These are phyloP conservation scores for Microcos paniculata DNA, from an alignment of 345 rosid species.

Conservation along the genomic window DNA sequence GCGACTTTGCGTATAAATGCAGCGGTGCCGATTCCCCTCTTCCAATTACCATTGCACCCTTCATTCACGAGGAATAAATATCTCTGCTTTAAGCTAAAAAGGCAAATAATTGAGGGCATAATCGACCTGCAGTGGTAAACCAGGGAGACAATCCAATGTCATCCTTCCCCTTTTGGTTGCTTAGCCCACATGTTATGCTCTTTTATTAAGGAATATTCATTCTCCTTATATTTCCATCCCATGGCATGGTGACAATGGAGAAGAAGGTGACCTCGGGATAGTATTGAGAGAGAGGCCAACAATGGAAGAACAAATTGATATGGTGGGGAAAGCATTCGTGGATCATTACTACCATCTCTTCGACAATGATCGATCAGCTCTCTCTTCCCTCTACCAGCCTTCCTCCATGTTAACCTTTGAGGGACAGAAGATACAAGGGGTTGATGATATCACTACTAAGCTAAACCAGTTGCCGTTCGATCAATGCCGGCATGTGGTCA, in stretches of 20 bases:
- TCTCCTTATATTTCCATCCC: conserved; percentile 13
- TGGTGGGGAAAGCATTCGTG: conserved; percentile 75
- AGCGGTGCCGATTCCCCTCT: conserved; percentile 41
- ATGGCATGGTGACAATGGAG: not conserved
- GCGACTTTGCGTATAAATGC: conserved; percentile 46
- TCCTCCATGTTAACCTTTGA: conserved; percentile 81
- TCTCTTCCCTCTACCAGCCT: conserved; percentile 57
- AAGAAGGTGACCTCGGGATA: not conserved
- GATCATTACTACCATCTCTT: conserved; percentile 74
- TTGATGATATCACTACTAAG: conserved; percentile 53
- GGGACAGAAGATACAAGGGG: conserved; percentile 62
- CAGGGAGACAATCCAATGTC: conserved; percentile 14
- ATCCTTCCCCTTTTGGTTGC: not conserved
- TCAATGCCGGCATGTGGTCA: conserved; percentile 57
- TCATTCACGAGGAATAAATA: not conserved
- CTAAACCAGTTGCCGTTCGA: conserved; percentile 69
- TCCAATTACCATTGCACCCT: conserved; percentile 24
- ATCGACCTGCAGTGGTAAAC: conserved; percentile 8
- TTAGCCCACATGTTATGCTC: conserved; percentile 1
- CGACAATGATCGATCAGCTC: conserved; percentile 54
- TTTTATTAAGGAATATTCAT: conserved; percentile 6
- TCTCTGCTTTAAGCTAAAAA: not conserved
- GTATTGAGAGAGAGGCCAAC: not conserved
- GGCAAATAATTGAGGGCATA: conserved; percentile 19
- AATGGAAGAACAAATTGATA: conserved; percentile 60